Percentiles rank a stretch among this genome's conserved stretches.
Evolutionary conservation across 768 basidiomycete species (phyloP).

Genomic region (Myochromella boudieri): DNA sequence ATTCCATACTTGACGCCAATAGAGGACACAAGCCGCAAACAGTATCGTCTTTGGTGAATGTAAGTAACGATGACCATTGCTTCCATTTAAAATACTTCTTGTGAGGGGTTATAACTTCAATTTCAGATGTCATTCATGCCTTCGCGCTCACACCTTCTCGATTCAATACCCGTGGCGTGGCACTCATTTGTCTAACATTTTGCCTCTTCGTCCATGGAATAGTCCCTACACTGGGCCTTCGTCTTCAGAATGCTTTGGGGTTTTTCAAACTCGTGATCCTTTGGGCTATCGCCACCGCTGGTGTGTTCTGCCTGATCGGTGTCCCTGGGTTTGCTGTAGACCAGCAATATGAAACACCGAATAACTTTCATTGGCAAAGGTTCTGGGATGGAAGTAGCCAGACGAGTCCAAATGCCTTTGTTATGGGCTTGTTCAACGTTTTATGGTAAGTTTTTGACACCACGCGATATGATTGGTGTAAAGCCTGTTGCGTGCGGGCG

Average conservation of each 20-base stretch:
- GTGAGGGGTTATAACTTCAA: too few relatives aligned
- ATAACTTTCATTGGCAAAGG: constrained; percentile 56
- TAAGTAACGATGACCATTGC: constrained; percentile 22
- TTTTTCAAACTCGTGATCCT: constrained; percentile 58
- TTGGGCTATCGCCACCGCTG: constrained; percentile 47
- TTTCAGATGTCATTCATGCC: constrained; percentile 55
- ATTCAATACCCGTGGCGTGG: constrained; percentile 46
- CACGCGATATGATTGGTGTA: too few relatives aligned
- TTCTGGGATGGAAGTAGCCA: constrained; percentile 60
- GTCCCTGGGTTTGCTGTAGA: constrained; percentile 48
- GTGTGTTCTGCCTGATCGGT: constrained; percentile 48
- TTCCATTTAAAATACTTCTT: background rate
- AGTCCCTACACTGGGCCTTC: constrained; percentile 51
- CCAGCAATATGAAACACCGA: constrained; percentile 46
- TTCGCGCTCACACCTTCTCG: constrained; percentile 44
- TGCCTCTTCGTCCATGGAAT: constrained; percentile 56
- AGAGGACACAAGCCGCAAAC: constrained; percentile 61
- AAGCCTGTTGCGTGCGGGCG: too few relatives aligned
- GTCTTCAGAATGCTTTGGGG: constrained; percentile 62
- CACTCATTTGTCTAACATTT: constrained; percentile 54
- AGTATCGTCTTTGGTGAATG: constrained; percentile 74
- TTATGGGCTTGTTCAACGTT: constrained; percentile 62
- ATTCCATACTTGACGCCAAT: background rate
- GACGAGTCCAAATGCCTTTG: constrained; percentile 55
- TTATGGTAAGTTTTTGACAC: constrained; percentile 49